These are phyloP conservation scores for Penicillium decumbens DNA, from an alignment of 2,329 filamentous ascomycete genomes.

Conservation along the genomic window DNA sequence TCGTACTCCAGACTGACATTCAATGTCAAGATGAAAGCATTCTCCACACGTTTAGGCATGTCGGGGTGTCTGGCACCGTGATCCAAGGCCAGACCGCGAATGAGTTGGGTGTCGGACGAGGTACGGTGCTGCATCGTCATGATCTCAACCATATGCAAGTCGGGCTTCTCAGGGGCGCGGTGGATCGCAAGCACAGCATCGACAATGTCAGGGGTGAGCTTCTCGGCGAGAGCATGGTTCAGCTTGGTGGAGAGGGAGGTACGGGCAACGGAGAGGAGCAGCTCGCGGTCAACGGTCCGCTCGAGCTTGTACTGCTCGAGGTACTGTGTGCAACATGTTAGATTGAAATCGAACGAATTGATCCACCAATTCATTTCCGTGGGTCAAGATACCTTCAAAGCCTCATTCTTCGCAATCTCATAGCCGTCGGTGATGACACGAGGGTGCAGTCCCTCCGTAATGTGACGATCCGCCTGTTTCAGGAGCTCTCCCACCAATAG, in stretches of 20 bases:
- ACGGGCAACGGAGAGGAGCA: constrained; percentile 85
- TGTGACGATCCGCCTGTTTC: constrained; percentile 96
- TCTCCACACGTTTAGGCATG: constrained; percentile 95
- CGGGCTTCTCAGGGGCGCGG: constrained; percentile 81
- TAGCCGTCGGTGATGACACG: constrained; percentile 96
- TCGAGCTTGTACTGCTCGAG: constrained; percentile 89
- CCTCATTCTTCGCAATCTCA: constrained; percentile 90
- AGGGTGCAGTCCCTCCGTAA: constrained; percentile 93
- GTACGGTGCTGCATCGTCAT: constrained; percentile 99
- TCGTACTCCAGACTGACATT: constrained; percentile 98
- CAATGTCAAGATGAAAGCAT: constrained; percentile 88
- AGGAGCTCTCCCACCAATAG: constrained; percentile 91
- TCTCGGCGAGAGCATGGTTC: constrained; percentile 79
- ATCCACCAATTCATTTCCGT: not conserved
- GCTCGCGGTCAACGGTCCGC: constrained; percentile 84
- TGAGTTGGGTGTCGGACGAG: constrained; percentile 91
- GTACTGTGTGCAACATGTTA: constrained; percentile 55
- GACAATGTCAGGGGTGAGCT: constrained; percentile 90
- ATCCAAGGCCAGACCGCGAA: constrained; percentile 85
- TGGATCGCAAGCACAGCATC: constrained; percentile 95
- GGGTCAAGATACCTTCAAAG: constrained; percentile 64
- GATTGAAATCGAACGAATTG: not conserved
- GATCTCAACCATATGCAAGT: constrained; percentile 98
- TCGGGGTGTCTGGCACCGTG: constrained; percentile 95
- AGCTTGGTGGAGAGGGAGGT: constrained; percentile 95